Base-by-base conservation (phyloP, 768 basidiomycete species). In the Asterophora lycoperdoides region DNA sequence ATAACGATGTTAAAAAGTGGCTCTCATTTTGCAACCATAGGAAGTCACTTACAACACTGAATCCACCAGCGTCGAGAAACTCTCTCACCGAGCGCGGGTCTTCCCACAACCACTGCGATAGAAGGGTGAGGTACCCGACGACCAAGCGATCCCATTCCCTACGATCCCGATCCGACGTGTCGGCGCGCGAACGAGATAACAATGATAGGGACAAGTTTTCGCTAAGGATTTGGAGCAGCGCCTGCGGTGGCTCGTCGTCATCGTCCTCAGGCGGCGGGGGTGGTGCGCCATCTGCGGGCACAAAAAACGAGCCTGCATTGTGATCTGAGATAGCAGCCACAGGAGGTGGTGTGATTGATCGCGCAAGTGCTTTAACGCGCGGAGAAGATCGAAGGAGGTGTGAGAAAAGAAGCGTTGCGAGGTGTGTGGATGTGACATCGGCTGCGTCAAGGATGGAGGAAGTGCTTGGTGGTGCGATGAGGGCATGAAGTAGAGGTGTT, bases 21-120 rank as follows among this genome's bases (percentile, higher is more conserved):
- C 9, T 1, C n/a, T 15, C 19, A 14, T 6, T n/a, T 11, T 3
- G 6, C n/a, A 20, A 38, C 19, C n/a, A 18, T 36, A 11, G 34
- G 23, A 40, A 18, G 40, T 32, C 1, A 80, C 93, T 60, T 65
- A 97, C 94, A 59, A 93, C 84, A 46, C 90, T 87, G 41, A 99
- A 68, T 44, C 92, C 93, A 17, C 93, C 92, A 6, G 91, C 86
- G 59, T 90, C 84, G 54, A 99, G 71, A 60, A 97, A 95, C 61
- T 90, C 93, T 52, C 83, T 77, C 44, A 96, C 92, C 0, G 89
- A 85, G 44, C 75, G 79, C 0, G 93, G 84, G 58, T 96, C 94
- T 59, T 98, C 95, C 94, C 94, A 99, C 6, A 96, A 73, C 96
- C 96, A 99, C 53, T 93, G 91, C 4, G 81, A 76, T 28, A 99